Base-by-base conservation (phyloP, 805 yeast species). In the Wickerhamomyces pijperi region DNA sequence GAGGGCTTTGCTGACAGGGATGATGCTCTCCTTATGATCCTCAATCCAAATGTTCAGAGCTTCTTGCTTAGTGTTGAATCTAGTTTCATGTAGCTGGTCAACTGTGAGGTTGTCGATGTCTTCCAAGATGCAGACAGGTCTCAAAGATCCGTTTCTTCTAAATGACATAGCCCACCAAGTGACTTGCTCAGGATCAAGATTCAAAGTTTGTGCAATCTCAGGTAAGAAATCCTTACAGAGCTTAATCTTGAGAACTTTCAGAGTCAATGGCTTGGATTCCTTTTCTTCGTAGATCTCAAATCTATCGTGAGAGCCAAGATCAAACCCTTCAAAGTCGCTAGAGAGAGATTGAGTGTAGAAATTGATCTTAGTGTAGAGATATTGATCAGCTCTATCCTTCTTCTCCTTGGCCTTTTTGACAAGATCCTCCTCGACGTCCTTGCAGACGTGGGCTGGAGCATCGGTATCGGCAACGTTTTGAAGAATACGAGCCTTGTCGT, bases 301-400 rank as follows among this genome's bases (percentile, higher is more conserved):
- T 35, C 65, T 64, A 35, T 64, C 63, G 11, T 83, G 83, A 4
- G 85, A 78, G 12, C 79, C 84, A 14, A 82, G 53, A 55, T 87
- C 96, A 52, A 83, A 78, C 0, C 94, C 94, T 50, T 74, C 68
- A 51, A 73, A 79, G 39, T 72, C 62, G 40, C 63, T 60, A 49
- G 84, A 80, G 33, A 76, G 71, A 2, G 64, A 54, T 32, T 64
- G 54, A 0, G 82, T 69, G 42, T 73, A 74, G 23, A 85, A 59
- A 38, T 74, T 70, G 38, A 84, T 68, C 38, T 68, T 70, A 34
- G 72, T 63, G 51, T 75, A 81, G 19, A 76, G 53, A 50, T 77
- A 84, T 61, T 74, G 76, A 53, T 90, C 97, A 45, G 79, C 85
- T 34, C 69, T 63, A 45, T 82, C 84, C 45, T 70, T 72, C 29